Evolutionary conservation across 441 rosid species (phyloP), one percentile per base, ranked within the genome.

Genomic region (Syzygium syzygioides): DNA sequence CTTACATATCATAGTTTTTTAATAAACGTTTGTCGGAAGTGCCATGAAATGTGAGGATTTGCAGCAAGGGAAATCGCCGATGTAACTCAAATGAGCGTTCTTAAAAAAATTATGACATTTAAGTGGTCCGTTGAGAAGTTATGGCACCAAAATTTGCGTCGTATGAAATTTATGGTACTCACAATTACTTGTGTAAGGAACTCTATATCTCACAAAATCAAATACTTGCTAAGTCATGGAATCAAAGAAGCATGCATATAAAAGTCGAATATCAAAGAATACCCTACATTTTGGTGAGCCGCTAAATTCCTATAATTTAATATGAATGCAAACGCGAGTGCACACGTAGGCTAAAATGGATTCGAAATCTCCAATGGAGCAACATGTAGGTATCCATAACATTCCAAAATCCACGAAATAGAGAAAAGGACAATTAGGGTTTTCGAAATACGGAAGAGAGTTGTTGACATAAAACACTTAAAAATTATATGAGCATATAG

Each of bases 11-110:
- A 34, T 34, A 5, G 20, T 34, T 68, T 18, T 68, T 2, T 34
- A 0, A 68, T 0, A 68, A 19, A 68, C 0, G 8, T 19, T 10
- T 7, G 12, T 68, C 7, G 11, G 7, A 10, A 19, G 8, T 68
- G 26, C 26, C 48, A 68, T 68, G 26, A 34, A 19, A 68, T 68
- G 80, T 14, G 19, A 5, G 26, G 80, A 34, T 18, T 68, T 37
- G 0, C 1, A 2, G 0, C 14, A 34, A 68, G 50, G 48, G 48
- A 68, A 68, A 68, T 34, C 0, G 4, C 26, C 0, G 0, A 34
- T 71, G 50, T 34, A 71, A 37, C 28, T 34, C 80, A 71, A 71
- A 20, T 71, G 50, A 10, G 15, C 5, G 14, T 34, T 71, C 26
- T 71, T 10, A 1, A 68, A 68, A 34, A 9, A 34, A 68, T 19